phyloP scores from a whole-genome alignment of 768 basidiomycete genomes.

The Mycena sanguinolenta region DNA sequence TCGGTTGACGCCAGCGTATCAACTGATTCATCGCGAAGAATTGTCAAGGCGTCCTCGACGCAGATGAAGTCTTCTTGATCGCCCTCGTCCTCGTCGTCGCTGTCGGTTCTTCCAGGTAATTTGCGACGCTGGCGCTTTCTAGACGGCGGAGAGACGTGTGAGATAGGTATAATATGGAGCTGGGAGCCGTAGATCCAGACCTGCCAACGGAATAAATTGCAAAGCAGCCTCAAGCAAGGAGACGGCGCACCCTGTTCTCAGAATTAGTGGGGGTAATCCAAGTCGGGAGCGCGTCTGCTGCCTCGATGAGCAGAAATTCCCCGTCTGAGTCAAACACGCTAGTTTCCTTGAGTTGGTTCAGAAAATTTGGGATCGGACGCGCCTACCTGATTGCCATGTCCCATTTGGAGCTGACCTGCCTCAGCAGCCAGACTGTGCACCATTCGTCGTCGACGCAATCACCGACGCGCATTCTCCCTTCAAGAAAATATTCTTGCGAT shows the following conservation, averaged over 20 bases:
- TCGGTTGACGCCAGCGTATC: slow-evolving; percentile 71
- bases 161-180: slow-evolving; percentile 89
- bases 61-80: slow-evolving; percentile 67
- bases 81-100: slow-evolving; percentile 68
- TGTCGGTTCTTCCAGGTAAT: slow-evolving; percentile 54
- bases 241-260: slow-evolving; percentile 86
- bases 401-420: slow-evolving; percentile 82
- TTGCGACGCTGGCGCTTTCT: slow-evolving; percentile 65
- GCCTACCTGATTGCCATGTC: slow-evolving; percentile 83
- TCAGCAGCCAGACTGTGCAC: slow-evolving; percentile 92
- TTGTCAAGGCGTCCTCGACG: slow-evolving; percentile 70
- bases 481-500: slow-evolving; percentile 68
- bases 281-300: slow-evolving; percentile 86
- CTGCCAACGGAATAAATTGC: slow-evolving; percentile 60
- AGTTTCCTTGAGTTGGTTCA: slow-evolving; percentile 28
- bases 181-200: slow-evolving; percentile 91
- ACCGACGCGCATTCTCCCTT: slow-evolving; percentile 91
- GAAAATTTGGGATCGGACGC: background rate
- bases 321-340: slow-evolving; percentile 93
- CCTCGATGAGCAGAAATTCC: slow-evolving; percentile 96
- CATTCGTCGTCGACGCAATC: slow-evolving; percentile 99
- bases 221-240: slow-evolving; percentile 49
- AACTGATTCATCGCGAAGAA: slow-evolving; percentile 66
- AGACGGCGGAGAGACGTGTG: slow-evolving; percentile 76
- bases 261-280: slow-evolving; percentile 96